Conservation (phyloP, 495 filamentous ascomycete genomes). For the Rhizodiscina lignyota region DNA sequence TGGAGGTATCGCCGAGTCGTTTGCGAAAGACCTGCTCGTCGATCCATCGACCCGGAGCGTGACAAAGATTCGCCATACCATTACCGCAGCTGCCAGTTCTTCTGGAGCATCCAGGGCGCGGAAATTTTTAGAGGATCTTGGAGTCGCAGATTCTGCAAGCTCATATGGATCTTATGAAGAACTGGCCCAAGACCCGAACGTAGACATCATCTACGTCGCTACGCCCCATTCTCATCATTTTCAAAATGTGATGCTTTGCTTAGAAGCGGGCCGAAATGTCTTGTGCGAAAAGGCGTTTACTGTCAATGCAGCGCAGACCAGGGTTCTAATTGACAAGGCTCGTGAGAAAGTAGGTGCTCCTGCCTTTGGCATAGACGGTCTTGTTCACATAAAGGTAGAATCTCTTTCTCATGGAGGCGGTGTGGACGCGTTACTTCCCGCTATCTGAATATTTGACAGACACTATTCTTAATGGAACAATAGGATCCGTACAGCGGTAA, state of each 20-base stretch:
- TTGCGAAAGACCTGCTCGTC: conserved; percentile 46
- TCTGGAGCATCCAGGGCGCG: conserved; percentile 48
- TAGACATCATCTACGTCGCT: conserved; percentile 85
- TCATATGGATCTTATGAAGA: conserved; percentile 71
- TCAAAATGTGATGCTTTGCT: conserved; percentile 68
- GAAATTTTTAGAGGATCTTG: conserved; percentile 51
- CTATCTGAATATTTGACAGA: conserved; percentile 58
- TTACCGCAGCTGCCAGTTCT: conserved; percentile 71
- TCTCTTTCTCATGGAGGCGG: conserved; percentile 91
- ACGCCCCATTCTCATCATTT: conserved; percentile 95
- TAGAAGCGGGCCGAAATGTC: conserved; percentile 74
- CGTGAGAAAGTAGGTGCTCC: no score
- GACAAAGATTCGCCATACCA: conserved; percentile 57
- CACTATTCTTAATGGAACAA: conserved; percentile 45
- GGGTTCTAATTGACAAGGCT: conserved; percentile 53
- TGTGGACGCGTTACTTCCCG: conserved; percentile 91
- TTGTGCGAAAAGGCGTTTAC: conserved; percentile 91
- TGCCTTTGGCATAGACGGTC: no score
- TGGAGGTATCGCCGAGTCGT: neutral
- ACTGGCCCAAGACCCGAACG: conserved; percentile 54
- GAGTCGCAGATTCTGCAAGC: conserved; percentile 44
- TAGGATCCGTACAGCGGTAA: conserved; percentile 69
- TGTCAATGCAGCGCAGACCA: conserved; percentile 68
- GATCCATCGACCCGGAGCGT: conserved; percentile 55
- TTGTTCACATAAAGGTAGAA: no score